Base-by-base conservation (phyloP, 78 protist species). In the Polysphondylium violaceum region DNA sequence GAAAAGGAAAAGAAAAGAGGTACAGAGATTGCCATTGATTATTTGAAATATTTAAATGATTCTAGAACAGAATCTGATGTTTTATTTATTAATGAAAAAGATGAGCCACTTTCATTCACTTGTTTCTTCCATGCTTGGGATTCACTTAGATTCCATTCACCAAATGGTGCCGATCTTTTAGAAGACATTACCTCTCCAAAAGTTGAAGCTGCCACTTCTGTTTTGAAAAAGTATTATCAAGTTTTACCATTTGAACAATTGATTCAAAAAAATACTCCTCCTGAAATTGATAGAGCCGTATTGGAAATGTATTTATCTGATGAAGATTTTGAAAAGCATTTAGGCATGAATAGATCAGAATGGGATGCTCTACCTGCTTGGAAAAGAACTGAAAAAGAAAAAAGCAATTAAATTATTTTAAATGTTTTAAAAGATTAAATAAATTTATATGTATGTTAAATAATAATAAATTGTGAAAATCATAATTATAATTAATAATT, bases 261-360 rank as follows among this genome's bases (percentile, higher is more conserved):
- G 33, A 81, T 40, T 23, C 43, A 81, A 56, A 81, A 81, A 77
- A 68, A 68, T 68, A 81, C 89, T 0, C 93, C 93, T 33, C 77
- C 93, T 3, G 86, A 76, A 47, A 77, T 87, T 55, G 93, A 87
- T 50, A 56, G 86, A 27, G 74, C 93, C 7, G 81, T 76, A 6
- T 69, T 87, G 27, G 93, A 87, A 59, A 60, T 87, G 76, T 87
- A 74, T 36, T 76, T 87, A 4, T 63, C 77, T 16, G 93, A 87
- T 38, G 78, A 76, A 29, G 93, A 87, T 14, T 87, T 87, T 40
- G 43, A 58, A 55, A 67, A 76, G 35, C 43, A 51, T 41, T 53
- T 87, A 12, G 93, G 93, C 17, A 58, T 72, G 71, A 60, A 25
- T 4, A 87, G 56, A 64, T 6, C 51, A 31, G 93, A 68, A 47